Base-by-base conservation (phyloP, 2,329 filamentous ascomycete species). In the Colletotrichum gloeosporioides region DNA sequence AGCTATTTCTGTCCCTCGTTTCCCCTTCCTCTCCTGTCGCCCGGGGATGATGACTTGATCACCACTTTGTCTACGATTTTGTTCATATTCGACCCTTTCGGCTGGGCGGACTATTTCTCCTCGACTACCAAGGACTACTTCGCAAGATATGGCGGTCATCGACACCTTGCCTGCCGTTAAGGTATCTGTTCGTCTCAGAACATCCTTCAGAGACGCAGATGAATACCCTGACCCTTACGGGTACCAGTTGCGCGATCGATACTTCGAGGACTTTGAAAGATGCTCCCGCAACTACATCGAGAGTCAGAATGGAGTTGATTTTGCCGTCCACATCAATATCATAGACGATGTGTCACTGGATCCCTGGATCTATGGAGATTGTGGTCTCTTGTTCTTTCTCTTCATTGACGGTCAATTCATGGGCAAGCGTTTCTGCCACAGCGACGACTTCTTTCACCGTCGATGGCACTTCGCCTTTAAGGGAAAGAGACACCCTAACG, bases 211-310 rank as follows among this genome's bases (percentile, higher is more conserved):
- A 13, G 39, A 49, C 10, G 67, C 75, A 9, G 32, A 49, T 8
- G 75, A 77, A 32, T 76, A 77, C 16, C 72, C 62, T 3, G 76
- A 77, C 10, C 69, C 34, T 2, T 29, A 64, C 8, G 29, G 31
- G 1, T 71, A 63, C 8, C n/a, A 31, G 15, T 13, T 16, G 18
- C 18, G 8, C 27, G 70, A 69, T 15, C 27, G 61, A 15, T 77
- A 75, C 32, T 55, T 77, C 6, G 68, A 75, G 15, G 31, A 61
- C 8, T 55, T 25, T 36, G 75, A 77, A 22, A 57, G 49, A n/a
- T 57, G 36, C 22, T 29, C 75, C 32, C 44, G 67, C 49, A 62
- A 82, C 63, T 85, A 83, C 68, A 80, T 85, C 36, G 81, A 85
- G 77, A 81, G 80, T 8, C 49, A 78, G 15, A 79, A 83, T 32